Evolutionary conservation across 495 filamentous ascomycete genomes (phyloP), one percentile per base, ranked within the genome.

Genomic region (Friedmanniomyces simplex): DNA sequence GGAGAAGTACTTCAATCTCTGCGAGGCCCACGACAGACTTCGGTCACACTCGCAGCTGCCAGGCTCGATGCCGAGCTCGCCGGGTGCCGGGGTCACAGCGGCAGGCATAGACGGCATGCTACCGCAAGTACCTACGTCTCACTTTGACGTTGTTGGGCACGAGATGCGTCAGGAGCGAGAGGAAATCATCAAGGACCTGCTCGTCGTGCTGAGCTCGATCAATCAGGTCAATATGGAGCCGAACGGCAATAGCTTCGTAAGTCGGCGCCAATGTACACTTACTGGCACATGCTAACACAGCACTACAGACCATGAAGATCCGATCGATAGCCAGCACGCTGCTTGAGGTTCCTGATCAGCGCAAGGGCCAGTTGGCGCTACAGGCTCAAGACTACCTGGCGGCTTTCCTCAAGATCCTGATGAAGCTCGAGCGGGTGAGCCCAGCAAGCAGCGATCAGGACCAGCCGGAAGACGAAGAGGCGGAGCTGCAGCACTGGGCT

Each of bases 171-270:
- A 75, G 48, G 88, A 94, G 71, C 78, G 85, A 2, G 86, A 88
- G 59, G 70, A 79, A 0, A 84, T 93, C 13, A 80, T 90, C n/a
- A 82, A 85, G 47, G 81, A 86, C 66, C 76, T 95, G 0, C 75
- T 91, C 3, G 70, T 79, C 0, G 79, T 91, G 8, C 68, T 95
- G 11, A 73, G 74, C 14, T 84, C 79, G 30, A 84, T 95, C 63
- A 82, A 81, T 52, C 82, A 88, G 71, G 77, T 86, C 47, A 87
- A 87, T 67, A 85, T 91, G 76, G 88, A 93, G 67, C 85, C 89
- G 1, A 91, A 89, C 64, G 85, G 81, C 18, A 78, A 77, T 43
- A 86, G 83, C 49, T 82, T 91, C 49, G 76, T 82, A 75, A 48
- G 78, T 71, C 25, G 36, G 30, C 4, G 30, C 34, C 14, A 37